phyloP scores from a whole-genome alignment of 192 early-diverging fungal genomes.

The Dispira simplex region DNA sequence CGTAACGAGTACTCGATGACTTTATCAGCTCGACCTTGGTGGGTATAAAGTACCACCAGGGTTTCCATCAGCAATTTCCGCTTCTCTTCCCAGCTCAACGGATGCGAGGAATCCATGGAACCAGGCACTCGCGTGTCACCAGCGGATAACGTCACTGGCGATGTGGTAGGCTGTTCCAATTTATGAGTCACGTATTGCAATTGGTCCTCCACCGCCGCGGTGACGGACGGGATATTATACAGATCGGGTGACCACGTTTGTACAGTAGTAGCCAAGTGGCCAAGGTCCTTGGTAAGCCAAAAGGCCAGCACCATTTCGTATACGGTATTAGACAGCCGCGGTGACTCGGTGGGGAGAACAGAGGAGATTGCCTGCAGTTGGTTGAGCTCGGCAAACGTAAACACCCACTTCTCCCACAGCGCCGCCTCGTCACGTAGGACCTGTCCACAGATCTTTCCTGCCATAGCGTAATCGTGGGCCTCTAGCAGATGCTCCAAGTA shows the following conservation, averaged over 20 bases:
- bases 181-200: slow-evolving; percentile 12
- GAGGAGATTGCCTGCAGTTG: slow-evolving; percentile 58
- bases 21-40: slow-evolving; percentile 53
- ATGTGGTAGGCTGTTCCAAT: neutral
- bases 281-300: slow-evolving; percentile 21
- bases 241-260: slow-evolving; percentile 63
- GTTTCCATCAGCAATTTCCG: slow-evolving; percentile 42
- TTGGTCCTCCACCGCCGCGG: slow-evolving; percentile 55
- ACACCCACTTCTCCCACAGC: slow-evolving; percentile 88
- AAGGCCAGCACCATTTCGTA: slow-evolving; percentile 79
- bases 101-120: neutral
- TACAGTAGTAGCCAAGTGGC: slow-evolving; percentile 39
- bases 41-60: slow-evolving; percentile 58
- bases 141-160: too few relatives aligned
- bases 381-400: slow-evolving; percentile 63
- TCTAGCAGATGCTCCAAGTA: slow-evolving; percentile 65
- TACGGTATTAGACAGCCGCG: slow-evolving; percentile 56
- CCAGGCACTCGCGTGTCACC: too few relatives aligned
- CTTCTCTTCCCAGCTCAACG: neutral
- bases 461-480: slow-evolving; percentile 45
- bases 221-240: slow-evolving; percentile 60
- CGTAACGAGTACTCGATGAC: slow-evolving; percentile 70
- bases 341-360: slow-evolving; percentile 57
- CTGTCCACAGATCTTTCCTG: slow-evolving; percentile 54
- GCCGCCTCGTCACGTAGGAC: slow-evolving; percentile 50